These are phyloP conservation scores for Leersia perrieri DNA, from an alignment of 176 grass and related monocot species.

Conservation along the genomic window DNA sequence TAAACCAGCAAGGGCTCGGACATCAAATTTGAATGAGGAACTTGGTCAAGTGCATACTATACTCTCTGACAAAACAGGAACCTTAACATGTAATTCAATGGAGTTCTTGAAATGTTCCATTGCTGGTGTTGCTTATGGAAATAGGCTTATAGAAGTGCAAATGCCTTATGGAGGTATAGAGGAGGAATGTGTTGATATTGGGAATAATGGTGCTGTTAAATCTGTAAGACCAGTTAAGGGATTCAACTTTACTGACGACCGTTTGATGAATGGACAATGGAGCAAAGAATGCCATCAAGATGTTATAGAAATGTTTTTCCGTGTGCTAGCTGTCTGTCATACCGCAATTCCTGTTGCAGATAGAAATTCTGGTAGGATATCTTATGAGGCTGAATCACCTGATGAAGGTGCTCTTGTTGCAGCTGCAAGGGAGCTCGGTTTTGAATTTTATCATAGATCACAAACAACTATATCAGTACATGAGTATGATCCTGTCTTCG, in stretches of 20 bases:
- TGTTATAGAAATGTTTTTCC: slow-evolving; percentile 74
- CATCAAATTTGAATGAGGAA: slow-evolving; percentile 94
- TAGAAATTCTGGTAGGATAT: slow-evolving; percentile 49
- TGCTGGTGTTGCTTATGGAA: slow-evolving; percentile 71
- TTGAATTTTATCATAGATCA: slow-evolving; percentile 90
- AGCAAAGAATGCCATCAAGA: slow-evolving; percentile 54
- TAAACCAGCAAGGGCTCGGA: slow-evolving; percentile 79
- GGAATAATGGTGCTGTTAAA: slow-evolving; percentile 30
- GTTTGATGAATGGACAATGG: slow-evolving; percentile 81
- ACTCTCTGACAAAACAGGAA: slow-evolving; percentile 93
- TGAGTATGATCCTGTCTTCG: slow-evolving; percentile 53
- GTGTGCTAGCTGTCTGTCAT: slow-evolving; percentile 81
- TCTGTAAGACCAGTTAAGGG: slow-evolving; percentile 61
- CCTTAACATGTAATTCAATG: slow-evolving; percentile 97
- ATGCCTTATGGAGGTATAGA: slow-evolving; percentile 66
- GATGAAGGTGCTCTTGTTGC: slow-evolving; percentile 91
- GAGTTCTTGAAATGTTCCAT: slow-evolving; percentile 97
- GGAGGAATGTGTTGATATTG: slow-evolving; percentile 35
- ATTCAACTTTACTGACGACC: slow-evolving; percentile 74
- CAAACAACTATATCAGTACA: slow-evolving; percentile 70
- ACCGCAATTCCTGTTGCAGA: slow-evolving; percentile 84
- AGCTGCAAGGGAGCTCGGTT: slow-evolving; percentile 87
- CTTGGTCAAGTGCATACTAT: slow-evolving; percentile 92
- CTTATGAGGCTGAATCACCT: slow-evolving; percentile 93
- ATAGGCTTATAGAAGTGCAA: slow-evolving; percentile 55